Evolutionary conservation across 352 stramenopile species (phyloP).

Genomic region (Phytophthora vignae): DNA sequence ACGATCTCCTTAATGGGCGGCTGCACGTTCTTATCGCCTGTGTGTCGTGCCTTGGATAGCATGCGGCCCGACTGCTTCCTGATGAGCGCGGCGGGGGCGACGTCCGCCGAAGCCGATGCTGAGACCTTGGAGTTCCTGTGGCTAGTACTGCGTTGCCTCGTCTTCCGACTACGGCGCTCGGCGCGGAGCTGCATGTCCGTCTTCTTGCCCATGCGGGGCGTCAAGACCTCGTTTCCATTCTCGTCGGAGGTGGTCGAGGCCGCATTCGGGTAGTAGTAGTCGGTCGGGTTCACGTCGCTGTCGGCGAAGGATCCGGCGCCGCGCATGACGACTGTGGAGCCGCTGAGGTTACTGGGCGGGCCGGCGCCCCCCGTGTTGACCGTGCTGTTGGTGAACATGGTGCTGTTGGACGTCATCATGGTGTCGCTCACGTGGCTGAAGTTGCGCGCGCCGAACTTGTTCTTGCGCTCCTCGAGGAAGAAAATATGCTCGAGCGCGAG

Average conservation of each 20-base stretch:
- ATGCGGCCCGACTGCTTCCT: conserved; percentile 65
- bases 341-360: conserved; percentile 27
- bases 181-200: conserved; percentile 11
- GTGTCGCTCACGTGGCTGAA: conserved; percentile 85
- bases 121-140: conserved; percentile 20
- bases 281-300: conserved; percentile 41
- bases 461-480: conserved; percentile 85
- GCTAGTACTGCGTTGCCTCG: conserved; percentile 23
- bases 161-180: conserved; percentile 6
- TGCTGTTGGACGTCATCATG: conserved; percentile 56
- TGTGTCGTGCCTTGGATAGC: conserved; percentile 44
- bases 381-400: conserved; percentile 39
- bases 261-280: conserved; percentile 30
- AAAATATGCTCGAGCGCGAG: conserved; percentile 84
- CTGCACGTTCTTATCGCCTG: conserved; percentile 28
- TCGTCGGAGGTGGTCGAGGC: conserved; percentile 19
- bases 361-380: conserved; percentile 16
- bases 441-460: conserved; percentile 79
- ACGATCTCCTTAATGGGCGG: conserved; percentile 40
- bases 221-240: conserved; percentile 23
- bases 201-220: conserved; percentile 23
- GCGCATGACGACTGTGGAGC: conserved; percentile 50
- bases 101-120: conserved; percentile 9
- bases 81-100: conserved; percentile 46
- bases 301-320: conserved; percentile 43